These are phyloP conservation scores for Apiospora saccharicola DNA, from an alignment of 2,329 filamentous ascomycete species.

Conservation along the genomic window DNA sequence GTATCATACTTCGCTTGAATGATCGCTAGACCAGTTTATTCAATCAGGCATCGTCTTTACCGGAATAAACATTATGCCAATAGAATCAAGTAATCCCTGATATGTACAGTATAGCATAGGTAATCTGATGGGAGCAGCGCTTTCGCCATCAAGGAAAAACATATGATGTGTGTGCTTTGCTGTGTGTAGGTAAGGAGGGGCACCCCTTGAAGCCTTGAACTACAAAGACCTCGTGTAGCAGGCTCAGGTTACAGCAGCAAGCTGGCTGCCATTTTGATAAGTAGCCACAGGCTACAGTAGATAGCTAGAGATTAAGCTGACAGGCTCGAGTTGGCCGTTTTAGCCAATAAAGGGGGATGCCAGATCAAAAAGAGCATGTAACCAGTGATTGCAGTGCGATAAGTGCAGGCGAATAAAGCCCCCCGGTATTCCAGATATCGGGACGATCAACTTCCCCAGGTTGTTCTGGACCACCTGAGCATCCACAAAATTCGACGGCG, in stretches of 20 bases:
- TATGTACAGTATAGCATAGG: too few species aligned
- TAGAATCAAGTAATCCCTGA: too few species aligned
- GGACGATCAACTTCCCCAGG: neutral
- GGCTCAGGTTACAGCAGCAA: neutral
- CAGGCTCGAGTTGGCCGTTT: neutral
- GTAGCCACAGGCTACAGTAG: constrained; percentile 1
- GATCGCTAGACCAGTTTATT: too few species aligned
- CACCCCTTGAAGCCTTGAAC: neutral
- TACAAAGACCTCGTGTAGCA: neutral
- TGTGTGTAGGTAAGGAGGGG: neutral
- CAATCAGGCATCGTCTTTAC: too few species aligned
- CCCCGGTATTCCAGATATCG: neutral
- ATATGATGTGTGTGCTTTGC: neutral
- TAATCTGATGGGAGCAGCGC: too few species aligned
- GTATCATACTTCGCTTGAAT: too few species aligned
- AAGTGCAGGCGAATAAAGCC: neutral
- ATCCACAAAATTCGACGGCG: neutral
- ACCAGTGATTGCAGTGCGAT: neutral
- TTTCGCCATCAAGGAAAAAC: too few species aligned
- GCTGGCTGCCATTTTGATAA: neutral
- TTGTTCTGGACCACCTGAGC: neutral
- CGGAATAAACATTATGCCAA: too few species aligned
- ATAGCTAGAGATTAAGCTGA: neutral
- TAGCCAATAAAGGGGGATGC: neutral
- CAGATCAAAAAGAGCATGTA: neutral